Base-by-base conservation (phyloP, 2,329 filamentous ascomycete genomes). In the Cryphonectria radicalis region DNA sequence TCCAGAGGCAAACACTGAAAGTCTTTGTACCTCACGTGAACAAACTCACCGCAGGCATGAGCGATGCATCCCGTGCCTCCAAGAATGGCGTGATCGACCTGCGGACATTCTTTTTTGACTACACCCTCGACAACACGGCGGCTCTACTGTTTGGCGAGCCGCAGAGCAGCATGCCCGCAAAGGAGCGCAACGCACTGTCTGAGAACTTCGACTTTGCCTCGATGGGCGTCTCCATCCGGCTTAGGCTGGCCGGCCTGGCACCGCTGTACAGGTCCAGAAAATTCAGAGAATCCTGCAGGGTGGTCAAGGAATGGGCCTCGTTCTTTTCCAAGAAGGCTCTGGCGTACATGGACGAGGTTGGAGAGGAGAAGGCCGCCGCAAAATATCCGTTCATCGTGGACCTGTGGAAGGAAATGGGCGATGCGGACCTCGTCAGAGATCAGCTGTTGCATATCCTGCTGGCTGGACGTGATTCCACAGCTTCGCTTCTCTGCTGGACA, bases 351-450 rank as follows among this genome's bases (percentile, higher is more conserved):
- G 67, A 69, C 42, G 59, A 69, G 42, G n/a, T 63, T 17, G 60
- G 67, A 4, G 59, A 63, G 8, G 59, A 64, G 25, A 57, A 42
- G 17, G 67, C 67, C 13, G 35, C 37, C 4, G 79, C 83, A 74
- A 81, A 77, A 60, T 88, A 85, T 73, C 75, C 85, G 59, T 79
- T 83, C 70, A 76, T 84, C 78, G 76, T 87, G 81, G 79, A 78
- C 75, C 35, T 75, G 64, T 70, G 77, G 79, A 43, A 46, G 40
- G 67, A 69, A 7, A 69, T 69, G 67, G 22, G 40, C n/a, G 67
- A 69, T 55, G 37, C n/a, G n/a, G 67, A 53, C 10, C 59, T 55
- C 43, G 73, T 76, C 22, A 72, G 75, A 7, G 75, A 76, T 43
- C 74, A 76, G 69, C 69, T 76, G 40, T 50, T 76, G 22, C 70